Evolutionary conservation across 2,329 filamentous ascomycete species (phyloP), one percentile per base, ranked within the genome.

Genomic region (Didymella exigua): DNA sequence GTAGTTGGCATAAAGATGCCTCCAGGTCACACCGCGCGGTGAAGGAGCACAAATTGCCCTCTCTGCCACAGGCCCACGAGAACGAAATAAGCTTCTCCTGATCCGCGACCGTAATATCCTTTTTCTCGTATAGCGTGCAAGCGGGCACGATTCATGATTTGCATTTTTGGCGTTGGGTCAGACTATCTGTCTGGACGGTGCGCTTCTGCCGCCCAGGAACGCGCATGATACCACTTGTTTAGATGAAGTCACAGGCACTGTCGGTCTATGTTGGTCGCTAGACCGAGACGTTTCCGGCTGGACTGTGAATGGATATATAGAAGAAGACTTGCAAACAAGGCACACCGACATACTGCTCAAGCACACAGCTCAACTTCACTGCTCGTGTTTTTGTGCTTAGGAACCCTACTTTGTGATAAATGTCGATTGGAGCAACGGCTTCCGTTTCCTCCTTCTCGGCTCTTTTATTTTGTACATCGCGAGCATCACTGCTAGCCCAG

Each of bases 141-240:
- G 21, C 36, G 36, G 24, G 36, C 9, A 49, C n/a, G 46, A 46
- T 24, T 47, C 29, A 42, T 33, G 41, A 43, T 46, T 49, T 55
- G 46, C 46, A 46, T 55, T 55, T 42, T 9, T 19, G 46, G 52
- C 52, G 52, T 55, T 50, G 23, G 34, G n/a, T 45, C 29, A 42
- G 46, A 29, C 23, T 26, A 34, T 55, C n/a, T 49, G 16, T 23
- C 23, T 26, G 40, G 40, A 33, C 40, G 16, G 33, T 23, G 19
- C 10, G 34, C 8, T 40, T 41, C 14, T 21, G 24, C 13, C 18
- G 33, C 31, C 13, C n/a, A 19, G 19, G n/a, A 33, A 40, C 18
- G n/a, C 23, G 34, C 36, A 45, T 26, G 52, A 55, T 55, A 55
- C 52, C 46, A 50, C 36, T 55, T 50, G 16, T 23, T 18, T 50